Percentiles rank a stretch among this genome's conserved stretches.
Conservation (phyloP, 371 early-diverging fungal species). For the Mortierella sp. region DNA sequence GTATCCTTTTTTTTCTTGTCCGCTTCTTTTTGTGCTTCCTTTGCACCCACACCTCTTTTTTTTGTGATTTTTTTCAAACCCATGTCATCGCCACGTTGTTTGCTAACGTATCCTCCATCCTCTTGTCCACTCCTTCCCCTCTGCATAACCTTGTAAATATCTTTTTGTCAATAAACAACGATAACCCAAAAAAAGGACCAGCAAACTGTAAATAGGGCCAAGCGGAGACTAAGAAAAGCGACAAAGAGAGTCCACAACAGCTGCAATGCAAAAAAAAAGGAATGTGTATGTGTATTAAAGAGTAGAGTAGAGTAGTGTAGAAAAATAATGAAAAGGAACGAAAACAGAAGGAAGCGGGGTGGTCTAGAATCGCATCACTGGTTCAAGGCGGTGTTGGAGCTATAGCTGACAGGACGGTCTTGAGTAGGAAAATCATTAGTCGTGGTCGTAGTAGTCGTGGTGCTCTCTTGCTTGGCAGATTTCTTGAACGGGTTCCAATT, state of each 20-base stretch:
- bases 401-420: constrained; percentile 40
- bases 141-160: background rate
- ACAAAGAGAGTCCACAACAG: background rate
- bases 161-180: background rate
- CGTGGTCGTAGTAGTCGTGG: background rate
- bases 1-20: background rate
- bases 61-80: background rate
- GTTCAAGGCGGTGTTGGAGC: constrained; percentile 46
- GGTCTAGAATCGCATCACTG: constrained; percentile 7
- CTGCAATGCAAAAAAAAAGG: background rate
- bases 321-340: background rate
- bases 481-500: constrained; percentile 55
- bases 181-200: background rate
- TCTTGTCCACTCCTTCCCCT: background rate
- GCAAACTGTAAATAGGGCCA: background rate
- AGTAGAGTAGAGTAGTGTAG: background rate
- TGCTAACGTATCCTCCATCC: background rate
- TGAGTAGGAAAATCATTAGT: background rate
- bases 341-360: background rate
- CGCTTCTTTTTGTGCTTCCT: background rate
- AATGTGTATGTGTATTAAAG: background rate
- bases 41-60: background rate
- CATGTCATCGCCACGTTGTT: background rate
- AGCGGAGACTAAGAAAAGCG: background rate
- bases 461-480: constrained; percentile 1